A percentile compares a stretch with the other conserved stretches of the same genome.
Conservation (phyloP, 2,329 filamentous ascomycete species). For the Lasiodiplodia sp. region DNA sequence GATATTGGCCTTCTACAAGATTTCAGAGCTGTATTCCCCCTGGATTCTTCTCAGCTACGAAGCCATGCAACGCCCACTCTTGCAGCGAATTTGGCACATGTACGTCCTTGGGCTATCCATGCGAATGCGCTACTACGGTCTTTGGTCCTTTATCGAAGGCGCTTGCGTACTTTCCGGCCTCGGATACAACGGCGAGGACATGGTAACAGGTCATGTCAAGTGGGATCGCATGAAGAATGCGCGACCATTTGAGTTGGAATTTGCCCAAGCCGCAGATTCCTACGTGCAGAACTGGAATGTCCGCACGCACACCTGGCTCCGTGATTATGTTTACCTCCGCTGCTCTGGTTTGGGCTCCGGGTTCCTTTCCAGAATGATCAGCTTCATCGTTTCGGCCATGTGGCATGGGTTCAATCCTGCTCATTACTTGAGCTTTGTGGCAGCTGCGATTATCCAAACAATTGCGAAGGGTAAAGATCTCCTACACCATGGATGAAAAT, state of each 20-base stretch:
- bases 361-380: background rate
- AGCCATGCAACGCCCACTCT: too few relatives aligned
- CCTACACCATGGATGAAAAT: too few relatives aligned
- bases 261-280: background rate
- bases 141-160: too few relatives aligned
- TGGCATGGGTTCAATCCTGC: background rate
- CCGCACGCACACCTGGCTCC: background rate
- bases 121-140: too few relatives aligned
- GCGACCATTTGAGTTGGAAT: background rate
- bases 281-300: background rate
- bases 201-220: background rate
- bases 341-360: background rate
- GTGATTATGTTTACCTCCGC: background rate
- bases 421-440: background rate
- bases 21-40: too few relatives aligned
- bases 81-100: too few relatives aligned
- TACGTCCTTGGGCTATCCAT: too few relatives aligned
- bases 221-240: background rate
- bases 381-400: background rate
- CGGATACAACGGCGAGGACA: background rate
- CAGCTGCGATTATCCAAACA: too few relatives aligned
- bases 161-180: too few relatives aligned
- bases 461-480: too few relatives aligned
- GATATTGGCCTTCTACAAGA: too few relatives aligned
- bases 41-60: too few relatives aligned